phyloP scores from a whole-genome alignment of 352 stramenopile species.

The Globisporangium paroecandrum region DNA sequence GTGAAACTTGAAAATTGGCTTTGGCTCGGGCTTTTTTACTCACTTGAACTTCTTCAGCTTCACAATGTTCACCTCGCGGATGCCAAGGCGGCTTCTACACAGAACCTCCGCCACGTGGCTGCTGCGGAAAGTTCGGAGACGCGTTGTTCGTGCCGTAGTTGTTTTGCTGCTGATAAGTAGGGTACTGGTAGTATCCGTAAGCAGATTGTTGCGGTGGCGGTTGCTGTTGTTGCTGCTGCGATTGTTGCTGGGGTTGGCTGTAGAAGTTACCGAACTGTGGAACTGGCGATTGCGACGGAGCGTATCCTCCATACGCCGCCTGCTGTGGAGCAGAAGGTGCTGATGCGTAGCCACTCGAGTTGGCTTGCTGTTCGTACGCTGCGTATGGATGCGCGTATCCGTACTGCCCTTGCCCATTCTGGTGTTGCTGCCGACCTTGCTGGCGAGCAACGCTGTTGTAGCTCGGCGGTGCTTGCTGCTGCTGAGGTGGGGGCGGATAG shows the following conservation, averaged over 20 bases:
- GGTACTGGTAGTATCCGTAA: constrained; percentile 48
- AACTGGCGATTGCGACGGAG: constrained; percentile 27
- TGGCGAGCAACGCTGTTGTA: constrained; percentile 40
- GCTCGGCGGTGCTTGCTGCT: constrained; percentile 22
- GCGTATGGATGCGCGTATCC: constrained; percentile 30
- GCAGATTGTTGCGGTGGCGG: constrained; percentile 6
- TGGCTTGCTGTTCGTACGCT: constrained; percentile 44
- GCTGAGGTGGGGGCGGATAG: constrained; percentile 20
- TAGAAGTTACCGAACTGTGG: constrained; percentile 41
- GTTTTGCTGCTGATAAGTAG: constrained; percentile 27
- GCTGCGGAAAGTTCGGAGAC: neutral
- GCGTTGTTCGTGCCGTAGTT: neutral
- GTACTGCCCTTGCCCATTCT: constrained; percentile 5
- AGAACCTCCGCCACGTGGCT: neutral
- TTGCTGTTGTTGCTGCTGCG: constrained; percentile 21
- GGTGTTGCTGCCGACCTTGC: constrained; percentile 28
- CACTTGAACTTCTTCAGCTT: neutral
- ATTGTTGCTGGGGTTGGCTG: constrained; percentile 28
- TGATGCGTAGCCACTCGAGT: constrained; percentile 4
- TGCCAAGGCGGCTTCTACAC: neutral
- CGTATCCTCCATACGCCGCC: constrained; percentile 23
- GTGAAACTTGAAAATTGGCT: neutral
- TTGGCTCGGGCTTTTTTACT: neutral
- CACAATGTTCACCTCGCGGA: neutral
- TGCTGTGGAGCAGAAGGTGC: constrained; percentile 14